Base-by-base conservation (phyloP, 1,284 basidiomycete genomes). In the Cutaneotrichosporon sp. region DNA sequence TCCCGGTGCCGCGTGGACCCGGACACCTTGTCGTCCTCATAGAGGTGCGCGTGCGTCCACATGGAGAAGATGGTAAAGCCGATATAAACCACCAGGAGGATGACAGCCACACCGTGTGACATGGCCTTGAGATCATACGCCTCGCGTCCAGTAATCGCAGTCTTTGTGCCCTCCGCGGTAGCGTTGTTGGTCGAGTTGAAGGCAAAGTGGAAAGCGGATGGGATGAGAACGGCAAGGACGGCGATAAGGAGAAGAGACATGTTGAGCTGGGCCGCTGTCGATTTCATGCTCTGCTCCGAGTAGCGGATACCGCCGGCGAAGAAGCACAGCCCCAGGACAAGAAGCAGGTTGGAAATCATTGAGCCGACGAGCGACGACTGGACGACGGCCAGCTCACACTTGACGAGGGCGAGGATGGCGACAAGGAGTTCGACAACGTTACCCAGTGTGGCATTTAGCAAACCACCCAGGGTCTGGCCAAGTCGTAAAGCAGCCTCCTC, bases 11-110 rank as follows among this genome's bases (percentile, higher is more conserved):
- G 35, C 9, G 35, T 38, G 17, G 35, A 38, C 17, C 9, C 9
- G 11, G 50, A 46, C 19, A 65, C 61, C 45, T 54, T 35, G 35
- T 57, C 60, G 48, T 69, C 70, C 42, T 78, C 63, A 67, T 88
- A 93, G 6, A 92, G 76, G 31, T 79, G 72, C 2, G 86, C 81
- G 74, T 94, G 90, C 0, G 88, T 87, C 71, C 83, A 89, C 10
- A 94, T 82, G 16, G 92, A 89, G 79, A 94, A 94, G 42, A 85
- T 68, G 16, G 93, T 79, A 67, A 88, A 90, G 20, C 79, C 81
- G 3, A 72, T 70, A 70, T 91, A 90, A 43, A 73, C 56, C 10
- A 90, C 79, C 14, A 93, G 79, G 3, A 93, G 78, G 47, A 94
- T 82, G 51, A 94, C 79, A 0, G 90, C 81, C 16, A 89, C 88